phyloP scores from a whole-genome alignment of 371 early-diverging fungal genomes.

The Mucor irregularis region DNA sequence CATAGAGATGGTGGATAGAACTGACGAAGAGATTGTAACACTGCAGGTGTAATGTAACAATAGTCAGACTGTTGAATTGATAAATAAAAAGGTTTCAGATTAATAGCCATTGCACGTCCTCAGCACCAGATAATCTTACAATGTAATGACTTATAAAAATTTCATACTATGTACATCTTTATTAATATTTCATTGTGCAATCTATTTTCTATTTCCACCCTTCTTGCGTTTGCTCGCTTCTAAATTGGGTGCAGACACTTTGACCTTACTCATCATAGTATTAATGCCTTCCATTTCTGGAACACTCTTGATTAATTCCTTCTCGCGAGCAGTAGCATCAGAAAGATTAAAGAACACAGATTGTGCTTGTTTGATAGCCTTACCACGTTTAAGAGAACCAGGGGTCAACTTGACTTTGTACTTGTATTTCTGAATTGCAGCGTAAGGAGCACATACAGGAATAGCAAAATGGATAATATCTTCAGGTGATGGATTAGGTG shows the following conservation, averaged over 20 bases:
- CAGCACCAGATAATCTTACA: too few relatives aligned
- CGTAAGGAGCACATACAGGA: conserved; percentile 96
- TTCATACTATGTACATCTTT: too few relatives aligned
- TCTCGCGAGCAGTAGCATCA: conserved; percentile 65
- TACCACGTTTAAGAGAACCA: conserved; percentile 96
- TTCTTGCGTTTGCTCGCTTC: conserved; percentile 69
- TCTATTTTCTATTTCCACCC: conserved; percentile 20
- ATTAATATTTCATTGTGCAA: too few relatives aligned
- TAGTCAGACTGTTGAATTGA: too few relatives aligned
- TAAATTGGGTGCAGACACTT: conserved; percentile 76
- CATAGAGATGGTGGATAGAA: too few relatives aligned
- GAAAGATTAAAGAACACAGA: conserved; percentile 55
- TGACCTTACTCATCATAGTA: conserved; percentile 87
- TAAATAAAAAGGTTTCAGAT: too few relatives aligned
- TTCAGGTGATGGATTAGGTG: conserved; percentile 73
- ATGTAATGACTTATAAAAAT: too few relatives aligned
- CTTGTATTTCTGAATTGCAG: conserved; percentile 85
- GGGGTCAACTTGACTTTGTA: conserved; percentile 96
- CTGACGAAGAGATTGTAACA: too few relatives aligned
- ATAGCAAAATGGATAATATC: conserved; percentile 90
- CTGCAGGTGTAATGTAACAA: too few relatives aligned
- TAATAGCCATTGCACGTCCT: too few relatives aligned
- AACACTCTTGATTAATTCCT: conserved; percentile 80
- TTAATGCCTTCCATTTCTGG: conserved; percentile 82
- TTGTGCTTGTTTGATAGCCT: conserved; percentile 56